Conservation (phyloP, 495 filamentous ascomycete species). For the Xylaria venustula region DNA sequence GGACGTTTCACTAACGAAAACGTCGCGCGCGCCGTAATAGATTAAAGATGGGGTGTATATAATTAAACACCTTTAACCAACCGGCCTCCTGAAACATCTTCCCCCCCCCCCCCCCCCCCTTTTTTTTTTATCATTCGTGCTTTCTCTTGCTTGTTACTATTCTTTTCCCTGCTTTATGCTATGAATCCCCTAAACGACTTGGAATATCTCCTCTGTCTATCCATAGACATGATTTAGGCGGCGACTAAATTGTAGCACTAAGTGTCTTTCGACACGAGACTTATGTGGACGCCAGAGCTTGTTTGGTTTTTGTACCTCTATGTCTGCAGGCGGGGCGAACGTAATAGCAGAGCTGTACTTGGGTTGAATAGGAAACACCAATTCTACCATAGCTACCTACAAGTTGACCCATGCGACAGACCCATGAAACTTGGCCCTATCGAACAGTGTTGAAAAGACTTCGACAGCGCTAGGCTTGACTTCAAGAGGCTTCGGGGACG, state of each 20-base stretch:
- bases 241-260: slow-evolving; percentile 12
- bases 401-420: slow-evolving; percentile 37
- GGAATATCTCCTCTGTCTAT: slow-evolving; percentile 22
- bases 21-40: too few relatives aligned
- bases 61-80: too few relatives aligned
- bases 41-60: too few relatives aligned
- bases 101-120: too few relatives aligned
- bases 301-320: slow-evolving; percentile 18
- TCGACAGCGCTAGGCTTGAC: slow-evolving; percentile 27
- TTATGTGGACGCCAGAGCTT: slow-evolving; percentile 28
- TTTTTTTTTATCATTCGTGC: too few relatives aligned
- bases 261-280: slow-evolving; percentile 25
- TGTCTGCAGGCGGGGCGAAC: slow-evolving; percentile 21
- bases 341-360: slow-evolving; percentile 29
- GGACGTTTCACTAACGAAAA: too few relatives aligned
- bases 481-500: slow-evolving; percentile 14
- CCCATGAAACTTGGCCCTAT: slow-evolving; percentile 21
- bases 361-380: slow-evolving; percentile 31
- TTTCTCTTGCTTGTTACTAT: too few relatives aligned
- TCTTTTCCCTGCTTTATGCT: too few relatives aligned
- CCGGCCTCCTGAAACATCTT: too few relatives aligned
- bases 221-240: slow-evolving; percentile 26
- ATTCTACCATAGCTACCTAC: slow-evolving; percentile 32
- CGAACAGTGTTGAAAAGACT: slow-evolving; percentile 32
- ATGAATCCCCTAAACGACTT: background rate